phyloP scores from a whole-genome alignment of 164 flowering plant genomes.

The Hamamelis virginiana region DNA sequence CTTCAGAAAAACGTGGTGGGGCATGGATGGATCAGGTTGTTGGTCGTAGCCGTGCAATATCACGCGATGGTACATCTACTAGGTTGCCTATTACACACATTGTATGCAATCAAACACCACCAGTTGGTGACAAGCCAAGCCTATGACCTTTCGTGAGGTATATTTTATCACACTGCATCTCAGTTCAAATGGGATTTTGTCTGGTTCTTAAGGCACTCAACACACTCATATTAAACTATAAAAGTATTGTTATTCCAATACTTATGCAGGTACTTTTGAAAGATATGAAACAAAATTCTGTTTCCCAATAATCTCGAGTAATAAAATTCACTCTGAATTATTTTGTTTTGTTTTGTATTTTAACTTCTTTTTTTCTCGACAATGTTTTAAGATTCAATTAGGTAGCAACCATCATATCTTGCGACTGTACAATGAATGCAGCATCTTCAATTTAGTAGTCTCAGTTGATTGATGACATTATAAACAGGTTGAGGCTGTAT shows the following conservation, averaged over 20 bases:
- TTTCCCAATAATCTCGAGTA: background rate
- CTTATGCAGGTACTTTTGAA: background rate
- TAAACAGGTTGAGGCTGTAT: constrained; percentile 88
- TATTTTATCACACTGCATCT: constrained; percentile 1
- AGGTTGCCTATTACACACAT: constrained; percentile 92
- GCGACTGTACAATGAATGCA: no score
- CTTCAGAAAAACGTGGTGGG: constrained; percentile 92
- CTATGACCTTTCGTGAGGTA: constrained; percentile 98
- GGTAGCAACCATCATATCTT: no score
- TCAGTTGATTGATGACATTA: constrained; percentile 2
- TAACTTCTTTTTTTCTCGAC: background rate
- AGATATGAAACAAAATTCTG: background rate
- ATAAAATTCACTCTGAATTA: background rate
- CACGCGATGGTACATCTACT: constrained; percentile 59
- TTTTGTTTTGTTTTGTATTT: background rate
- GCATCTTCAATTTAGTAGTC: background rate
- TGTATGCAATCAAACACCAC: constrained; percentile 98
- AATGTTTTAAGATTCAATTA: background rate
- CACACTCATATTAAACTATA: background rate
- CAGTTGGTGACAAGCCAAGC: constrained; percentile 88
- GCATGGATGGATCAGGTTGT: constrained; percentile 99
- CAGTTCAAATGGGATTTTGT: background rate
- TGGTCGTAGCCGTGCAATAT: constrained; percentile 71
- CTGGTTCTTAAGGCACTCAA: background rate
- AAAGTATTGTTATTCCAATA: background rate